Evolutionary conservation across 352 stramenopile genomes (phyloP).

Genomic region (Globisporangium emineosum): DNA sequence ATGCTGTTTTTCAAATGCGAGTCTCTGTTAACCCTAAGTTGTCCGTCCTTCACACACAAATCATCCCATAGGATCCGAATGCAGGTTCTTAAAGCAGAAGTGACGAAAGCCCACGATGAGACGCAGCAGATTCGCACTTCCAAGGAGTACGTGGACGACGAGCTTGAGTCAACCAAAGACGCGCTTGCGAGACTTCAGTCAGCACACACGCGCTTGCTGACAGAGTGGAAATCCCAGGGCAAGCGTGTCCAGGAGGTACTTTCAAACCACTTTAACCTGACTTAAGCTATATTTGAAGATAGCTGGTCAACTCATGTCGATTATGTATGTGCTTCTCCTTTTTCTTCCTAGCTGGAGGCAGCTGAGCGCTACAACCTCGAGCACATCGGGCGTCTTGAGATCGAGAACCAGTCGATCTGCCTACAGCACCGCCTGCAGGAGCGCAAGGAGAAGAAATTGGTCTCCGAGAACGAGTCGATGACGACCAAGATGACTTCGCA

Average conservation of each 20-base stretch:
- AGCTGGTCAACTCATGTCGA: neutral
- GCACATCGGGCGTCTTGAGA: slow-evolving; percentile 35
- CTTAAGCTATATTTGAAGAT: neutral
- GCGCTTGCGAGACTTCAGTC: slow-evolving; percentile 15
- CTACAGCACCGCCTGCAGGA: slow-evolving; percentile 27
- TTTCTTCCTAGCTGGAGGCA: slow-evolving; percentile 20
- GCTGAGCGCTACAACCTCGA: slow-evolving; percentile 34
- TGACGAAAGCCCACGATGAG: slow-evolving; percentile 22
- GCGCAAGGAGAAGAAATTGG: slow-evolving; percentile 22
- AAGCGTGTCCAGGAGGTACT: slow-evolving; percentile 32
- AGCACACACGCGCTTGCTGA: slow-evolving; percentile 16
- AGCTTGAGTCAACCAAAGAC: slow-evolving; percentile 17
- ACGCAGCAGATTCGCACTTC: slow-evolving; percentile 12
- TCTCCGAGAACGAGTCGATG: slow-evolving; percentile 21
- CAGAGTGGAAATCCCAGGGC: slow-evolving; percentile 15
- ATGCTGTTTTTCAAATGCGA: no score
- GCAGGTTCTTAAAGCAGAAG: slow-evolving; percentile 21
- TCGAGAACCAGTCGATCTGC: slow-evolving; percentile 38
- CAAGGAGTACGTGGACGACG: slow-evolving; percentile 24
- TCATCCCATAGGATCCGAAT: slow-evolving; percentile 23
- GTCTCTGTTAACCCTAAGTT: no score
- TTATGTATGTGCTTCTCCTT: neutral
- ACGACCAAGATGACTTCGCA: slow-evolving; percentile 17
- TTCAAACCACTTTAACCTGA: neutral
- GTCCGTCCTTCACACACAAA: no score